A percentile compares a stretch with the other conserved stretches of the same genome.
These are phyloP conservation scores for Yamadazyma scolyti DNA, from an alignment of 805 yeast species.

Conservation along the genomic window DNA sequence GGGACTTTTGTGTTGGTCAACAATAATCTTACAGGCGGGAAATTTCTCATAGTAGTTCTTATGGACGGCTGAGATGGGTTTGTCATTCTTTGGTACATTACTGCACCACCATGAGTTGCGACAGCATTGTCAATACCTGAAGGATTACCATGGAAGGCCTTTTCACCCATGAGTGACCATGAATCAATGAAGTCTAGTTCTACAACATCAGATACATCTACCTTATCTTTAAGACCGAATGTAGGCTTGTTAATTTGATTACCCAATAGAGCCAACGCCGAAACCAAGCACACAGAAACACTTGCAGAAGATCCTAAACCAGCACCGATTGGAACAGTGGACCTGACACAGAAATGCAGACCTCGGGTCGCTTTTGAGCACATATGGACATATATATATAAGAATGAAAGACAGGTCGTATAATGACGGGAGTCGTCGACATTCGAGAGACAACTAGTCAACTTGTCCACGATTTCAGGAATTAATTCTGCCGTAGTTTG, in stretches of 20 bases:
- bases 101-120: conserved; percentile 95
- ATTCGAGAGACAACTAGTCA: conserved; percentile 42
- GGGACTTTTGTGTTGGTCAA: conserved; percentile 87
- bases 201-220: conserved; percentile 22
- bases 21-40: conserved; percentile 71
- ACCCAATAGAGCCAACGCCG: conserved; percentile 66
- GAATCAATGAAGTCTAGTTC: conserved; percentile 64
- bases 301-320: conserved; percentile 96
- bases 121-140: conserved; percentile 96
- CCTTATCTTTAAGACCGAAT: conserved; percentile 28
- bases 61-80: conserved; percentile 52
- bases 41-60: conserved; percentile 64
- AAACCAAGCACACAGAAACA: conserved; percentile 75
- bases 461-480: conserved; percentile 51
- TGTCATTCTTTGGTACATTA: conserved; percentile 69
- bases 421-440: conserved; percentile 59
- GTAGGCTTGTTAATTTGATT: conserved; percentile 46
- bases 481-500: conserved; percentile 50
- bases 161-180: conserved; percentile 93
- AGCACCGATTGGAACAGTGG: conserved; percentile 92
- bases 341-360: conserved; percentile 61
- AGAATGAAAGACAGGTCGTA: conserved; percentile 77
- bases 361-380: conserved; percentile 48
- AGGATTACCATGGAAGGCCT: conserved; percentile 94
- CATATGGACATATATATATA: conserved; percentile 67